A percentile compares a stretch with the other conserved stretches of the same genome.
Evolutionary conservation across 2,329 filamentous ascomycete genomes (phyloP).

Genomic region (Fonsecaea monophora): DNA sequence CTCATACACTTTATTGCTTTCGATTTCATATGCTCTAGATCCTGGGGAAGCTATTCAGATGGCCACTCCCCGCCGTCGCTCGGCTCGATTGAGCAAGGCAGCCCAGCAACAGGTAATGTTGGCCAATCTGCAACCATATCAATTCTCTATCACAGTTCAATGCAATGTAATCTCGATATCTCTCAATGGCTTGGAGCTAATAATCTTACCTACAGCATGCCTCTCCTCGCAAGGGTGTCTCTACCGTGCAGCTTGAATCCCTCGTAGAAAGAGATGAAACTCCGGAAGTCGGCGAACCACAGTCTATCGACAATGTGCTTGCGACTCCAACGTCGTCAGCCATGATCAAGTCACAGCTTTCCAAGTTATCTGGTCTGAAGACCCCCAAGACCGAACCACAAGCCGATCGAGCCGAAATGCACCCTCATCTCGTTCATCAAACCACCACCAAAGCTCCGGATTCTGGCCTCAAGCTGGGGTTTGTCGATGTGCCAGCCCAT

Average conservation of each 20-base stretch:
- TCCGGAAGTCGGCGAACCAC: conserved; percentile 44
- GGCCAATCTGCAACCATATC: conserved; percentile 13
- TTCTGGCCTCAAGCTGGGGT: conserved; percentile 81
- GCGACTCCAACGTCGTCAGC: conserved; percentile 44
- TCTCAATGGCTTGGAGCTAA: conserved; percentile 22
- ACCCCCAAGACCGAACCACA: conserved; percentile 72
- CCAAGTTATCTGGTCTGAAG: conserved; percentile 49
- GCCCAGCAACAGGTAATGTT: conserved; percentile 34
- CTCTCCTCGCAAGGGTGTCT: conserved; percentile 37
- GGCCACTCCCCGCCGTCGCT: conserved; percentile 37
- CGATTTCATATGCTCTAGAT: neutral
- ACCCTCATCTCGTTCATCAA: conserved; percentile 80
- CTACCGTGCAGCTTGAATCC: conserved; percentile 49
- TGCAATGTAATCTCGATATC: conserved; percentile 7
- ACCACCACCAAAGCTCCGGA: conserved; percentile 78
- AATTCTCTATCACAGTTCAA: neutral
- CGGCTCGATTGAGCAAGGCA: conserved; percentile 37
- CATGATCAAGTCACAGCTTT: conserved; percentile 44
- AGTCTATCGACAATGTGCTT: conserved; percentile 44
- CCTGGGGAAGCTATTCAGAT: conserved; percentile 12
- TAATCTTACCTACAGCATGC: conserved; percentile 24
- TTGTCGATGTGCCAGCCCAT: conserved; percentile 50
- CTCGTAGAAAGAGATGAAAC: conserved; percentile 57
- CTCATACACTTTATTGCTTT: neutral
- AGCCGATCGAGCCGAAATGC: conserved; percentile 83